Conservation (phyloP, 192 early-diverging fungal genomes). For the Globomyces pollinis-pini region DNA sequence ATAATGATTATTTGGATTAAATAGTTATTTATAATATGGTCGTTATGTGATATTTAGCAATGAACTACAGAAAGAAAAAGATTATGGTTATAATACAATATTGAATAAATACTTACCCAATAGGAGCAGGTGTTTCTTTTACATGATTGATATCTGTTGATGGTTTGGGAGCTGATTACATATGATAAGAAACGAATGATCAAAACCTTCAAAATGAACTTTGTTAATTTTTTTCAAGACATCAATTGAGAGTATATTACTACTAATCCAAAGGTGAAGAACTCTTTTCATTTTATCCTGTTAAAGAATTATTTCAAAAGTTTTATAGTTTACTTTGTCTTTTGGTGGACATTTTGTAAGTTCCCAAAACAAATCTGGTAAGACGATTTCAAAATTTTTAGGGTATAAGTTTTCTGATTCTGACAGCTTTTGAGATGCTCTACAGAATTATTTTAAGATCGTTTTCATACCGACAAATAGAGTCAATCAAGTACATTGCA, state of each 20-base stretch:
- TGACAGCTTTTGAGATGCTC: constrained; percentile 21
- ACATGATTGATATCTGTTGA: background rate
- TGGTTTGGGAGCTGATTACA: background rate
- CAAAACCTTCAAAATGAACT: constrained; percentile 17
- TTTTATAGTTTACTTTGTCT: constrained; percentile 31
- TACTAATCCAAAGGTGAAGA: constrained; percentile 37
- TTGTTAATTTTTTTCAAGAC: background rate
- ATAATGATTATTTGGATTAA: no score
- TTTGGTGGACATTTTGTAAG: constrained; percentile 29
- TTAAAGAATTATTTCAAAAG: background rate
- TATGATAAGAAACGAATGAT: background rate
- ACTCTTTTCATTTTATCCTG: constrained; percentile 46
- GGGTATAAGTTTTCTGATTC: constrained; percentile 31
- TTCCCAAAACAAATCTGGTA: no score
- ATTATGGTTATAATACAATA: background rate
- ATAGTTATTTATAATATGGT: background rate
- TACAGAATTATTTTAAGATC: no score
- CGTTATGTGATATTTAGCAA: background rate
- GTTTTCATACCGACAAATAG: constrained; percentile 28
- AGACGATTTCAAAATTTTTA: constrained; percentile 38
- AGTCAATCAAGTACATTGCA: constrained; percentile 46
- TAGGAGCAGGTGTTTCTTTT: background rate
- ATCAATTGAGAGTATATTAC: background rate
- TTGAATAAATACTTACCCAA: background rate
- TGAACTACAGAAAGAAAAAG: background rate